phyloP scores from a whole-genome alignment of 2,329 filamentous ascomycete species.

The Curvularia sp. region DNA sequence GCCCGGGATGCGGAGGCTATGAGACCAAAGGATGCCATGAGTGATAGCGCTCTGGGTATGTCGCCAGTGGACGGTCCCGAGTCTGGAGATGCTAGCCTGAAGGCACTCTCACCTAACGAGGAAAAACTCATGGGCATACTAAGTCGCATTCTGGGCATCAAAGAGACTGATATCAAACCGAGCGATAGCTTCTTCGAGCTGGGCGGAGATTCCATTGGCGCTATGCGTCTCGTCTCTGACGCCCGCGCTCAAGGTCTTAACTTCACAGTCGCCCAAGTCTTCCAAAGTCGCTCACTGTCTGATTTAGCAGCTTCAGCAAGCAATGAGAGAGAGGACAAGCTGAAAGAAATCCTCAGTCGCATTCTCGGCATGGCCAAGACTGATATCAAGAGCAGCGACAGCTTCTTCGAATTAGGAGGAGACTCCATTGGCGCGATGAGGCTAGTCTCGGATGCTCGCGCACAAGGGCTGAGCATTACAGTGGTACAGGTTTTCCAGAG shows the following conservation, averaged over 20 bases:
- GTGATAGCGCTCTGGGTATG: slow-evolving; percentile 32
- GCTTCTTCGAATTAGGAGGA: slow-evolving; percentile 58
- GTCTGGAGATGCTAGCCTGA: slow-evolving; percentile 2
- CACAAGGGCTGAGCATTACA: slow-evolving; percentile 48
- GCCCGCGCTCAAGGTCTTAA: slow-evolving; percentile 46
- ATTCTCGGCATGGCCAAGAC: slow-evolving; percentile 40
- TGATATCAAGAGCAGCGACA: slow-evolving; percentile 51
- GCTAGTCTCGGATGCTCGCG: slow-evolving; percentile 52
- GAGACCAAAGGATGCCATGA: slow-evolving; percentile 32
- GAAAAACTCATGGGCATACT: slow-evolving; percentile 37
- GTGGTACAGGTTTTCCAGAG: slow-evolving; percentile 56
- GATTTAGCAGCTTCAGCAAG: slow-evolving; percentile 62
- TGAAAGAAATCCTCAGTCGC: slow-evolving; percentile 37
- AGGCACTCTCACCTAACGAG: slow-evolving; percentile 35
- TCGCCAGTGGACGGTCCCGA: slow-evolving; percentile 16
- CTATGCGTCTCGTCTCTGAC: slow-evolving; percentile 55
- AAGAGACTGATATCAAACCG: slow-evolving; percentile 45
- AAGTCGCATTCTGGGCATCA: slow-evolving; percentile 39
- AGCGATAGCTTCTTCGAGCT: slow-evolving; percentile 56
- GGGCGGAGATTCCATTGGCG: slow-evolving; percentile 57
- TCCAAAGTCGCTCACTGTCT: slow-evolving; percentile 52
- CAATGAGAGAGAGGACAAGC: slow-evolving; percentile 41
- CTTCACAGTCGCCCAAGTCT: slow-evolving; percentile 55
- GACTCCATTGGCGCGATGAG: slow-evolving; percentile 58
- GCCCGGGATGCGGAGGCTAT: slow-evolving; percentile 36